phyloP scores from a whole-genome alignment of 2,329 filamentous ascomycete genomes.

The Aspergillus udagawae region DNA sequence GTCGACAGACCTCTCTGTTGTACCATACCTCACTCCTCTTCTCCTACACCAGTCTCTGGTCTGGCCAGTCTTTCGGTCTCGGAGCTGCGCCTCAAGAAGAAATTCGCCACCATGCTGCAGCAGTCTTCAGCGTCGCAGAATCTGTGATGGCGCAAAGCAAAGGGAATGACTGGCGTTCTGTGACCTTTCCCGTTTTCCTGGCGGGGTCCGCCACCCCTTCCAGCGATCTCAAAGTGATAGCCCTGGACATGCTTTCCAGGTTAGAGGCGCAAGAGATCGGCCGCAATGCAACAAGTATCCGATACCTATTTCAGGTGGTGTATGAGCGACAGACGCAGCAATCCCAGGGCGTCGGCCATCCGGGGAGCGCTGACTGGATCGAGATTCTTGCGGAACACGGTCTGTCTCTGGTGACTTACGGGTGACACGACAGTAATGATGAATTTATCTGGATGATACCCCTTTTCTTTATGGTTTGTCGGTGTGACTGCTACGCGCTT shows the following conservation, averaged over 20 bases:
- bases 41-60: slow-evolving; percentile 53
- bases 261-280: slow-evolving; percentile 49
- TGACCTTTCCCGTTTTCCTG: slow-evolving; percentile 54
- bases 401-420: slow-evolving; percentile 50
- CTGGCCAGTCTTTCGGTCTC: slow-evolving; percentile 42
- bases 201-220: slow-evolving; percentile 45
- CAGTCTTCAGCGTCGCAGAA: slow-evolving; percentile 45
- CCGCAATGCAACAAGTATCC: slow-evolving; percentile 44
- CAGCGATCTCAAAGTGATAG: slow-evolving; percentile 42
- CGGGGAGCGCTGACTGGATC: slow-evolving; percentile 49
- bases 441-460: not conserved
- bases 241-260: slow-evolving; percentile 46
- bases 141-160: slow-evolving; percentile 34
- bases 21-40: slow-evolving; percentile 51
- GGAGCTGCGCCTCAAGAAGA: slow-evolving; percentile 37
- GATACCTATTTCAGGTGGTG: slow-evolving; percentile 45
- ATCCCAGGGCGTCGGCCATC: slow-evolving; percentile 36
- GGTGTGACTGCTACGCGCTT: not conserved
- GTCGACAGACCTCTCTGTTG: slow-evolving; percentile 32
- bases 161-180: slow-evolving; percentile 42
- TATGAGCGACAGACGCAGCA: slow-evolving; percentile 47
- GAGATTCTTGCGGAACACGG: slow-evolving; percentile 44
- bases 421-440: slow-evolving; percentile 31
- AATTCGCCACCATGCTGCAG: slow-evolving; percentile 41
- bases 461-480: slow-evolving; percentile 15